phyloP scores from a whole-genome alignment of 2,329 filamentous ascomycete genomes.

The Hymenoscyphus scutula region DNA sequence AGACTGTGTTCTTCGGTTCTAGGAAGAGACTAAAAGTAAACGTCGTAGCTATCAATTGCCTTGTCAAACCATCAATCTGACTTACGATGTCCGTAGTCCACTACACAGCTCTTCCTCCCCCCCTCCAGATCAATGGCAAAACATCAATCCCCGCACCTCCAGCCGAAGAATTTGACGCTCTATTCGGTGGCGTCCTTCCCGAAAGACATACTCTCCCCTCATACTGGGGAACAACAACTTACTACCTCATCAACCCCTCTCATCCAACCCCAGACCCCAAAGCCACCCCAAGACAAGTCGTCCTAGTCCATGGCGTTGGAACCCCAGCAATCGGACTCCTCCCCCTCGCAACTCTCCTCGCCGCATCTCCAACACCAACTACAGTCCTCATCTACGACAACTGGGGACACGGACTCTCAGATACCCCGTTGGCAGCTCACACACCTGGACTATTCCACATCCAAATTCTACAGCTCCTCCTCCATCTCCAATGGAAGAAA shows the following conservation, averaged over 20 bases:
- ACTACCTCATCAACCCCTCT: constrained; percentile 18
- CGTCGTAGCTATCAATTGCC: too few relatives aligned
- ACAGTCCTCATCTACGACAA: not conserved
- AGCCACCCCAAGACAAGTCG: constrained; percentile 24
- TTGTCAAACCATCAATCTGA: not conserved
- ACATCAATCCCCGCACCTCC: constrained; percentile 20
- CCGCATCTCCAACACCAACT: not conserved
- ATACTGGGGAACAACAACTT: constrained; percentile 18
- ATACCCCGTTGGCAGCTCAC: not conserved
- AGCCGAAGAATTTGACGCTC: constrained; percentile 14
- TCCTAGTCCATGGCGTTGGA: not conserved
- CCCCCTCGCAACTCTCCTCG: not conserved
- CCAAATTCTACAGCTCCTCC: constrained; percentile 27
- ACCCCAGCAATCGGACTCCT: not conserved
- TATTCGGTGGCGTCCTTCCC: constrained; percentile 20
- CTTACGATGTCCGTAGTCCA: not conserved
- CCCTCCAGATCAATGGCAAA: constrained; percentile 13
- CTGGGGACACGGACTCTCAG: not conserved
- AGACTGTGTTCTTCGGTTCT: not conserved
- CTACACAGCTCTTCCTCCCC: constrained; percentile 11
- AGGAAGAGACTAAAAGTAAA: too few relatives aligned
- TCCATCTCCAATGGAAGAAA: constrained; percentile 41
- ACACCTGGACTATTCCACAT: not conserved
- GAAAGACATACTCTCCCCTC: constrained; percentile 14
- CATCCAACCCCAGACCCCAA: not conserved